Evolutionary conservation across 2,329 filamentous ascomycete species (phyloP), one percentile per base, ranked within the genome.

Genomic region (Gaeumannomyces sp.): DNA sequence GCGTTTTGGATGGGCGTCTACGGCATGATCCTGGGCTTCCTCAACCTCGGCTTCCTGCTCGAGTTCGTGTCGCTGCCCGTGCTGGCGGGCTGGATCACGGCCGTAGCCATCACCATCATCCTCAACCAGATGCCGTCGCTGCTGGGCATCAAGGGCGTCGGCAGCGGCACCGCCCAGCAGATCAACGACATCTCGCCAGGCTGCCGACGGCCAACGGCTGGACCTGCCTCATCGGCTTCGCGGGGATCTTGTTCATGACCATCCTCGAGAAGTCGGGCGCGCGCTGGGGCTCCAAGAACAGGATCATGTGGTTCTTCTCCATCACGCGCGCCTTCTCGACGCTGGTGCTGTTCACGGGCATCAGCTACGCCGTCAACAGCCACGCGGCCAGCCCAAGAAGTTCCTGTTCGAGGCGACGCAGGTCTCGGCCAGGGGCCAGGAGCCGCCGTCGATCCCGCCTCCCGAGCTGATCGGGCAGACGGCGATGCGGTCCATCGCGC

Each of bases 51-150:
- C 0, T 89, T 88, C 71, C 76, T 89, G 6, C 79, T 89, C 27
- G 85, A 89, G 66, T 89, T 88, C 69, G 84, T 89, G 68, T 88
- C 86, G 0, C 79, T 86, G 1, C 86, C 86, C 0, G 84, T 89
- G 1, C 78, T 89, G 0, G 85, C 80, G 8, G 87, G 87, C 5
- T 89, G 89, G 75, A 87, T 89, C 69, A 87, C 85, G 0, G 86
- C 86, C 1, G 86, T 87, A 1, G 87, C 85, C 29, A 83, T 89
- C 61, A 86, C 85, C 35, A 89, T 89, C 70, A 82, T 85, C 28
- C 81, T 88, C 62, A 85, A 85, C n/a, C 87, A 89, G 71, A 80
- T 89, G 65, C 83, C 80, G 4, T 83, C 83, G 1, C 80, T 89
- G 0, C 80, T 89, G 2, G 86, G 86, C 13, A 69, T 72, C 29